Base-by-base conservation (phyloP, 495 filamentous ascomycete genomes). In the Neurospora sublineolata region DNA sequence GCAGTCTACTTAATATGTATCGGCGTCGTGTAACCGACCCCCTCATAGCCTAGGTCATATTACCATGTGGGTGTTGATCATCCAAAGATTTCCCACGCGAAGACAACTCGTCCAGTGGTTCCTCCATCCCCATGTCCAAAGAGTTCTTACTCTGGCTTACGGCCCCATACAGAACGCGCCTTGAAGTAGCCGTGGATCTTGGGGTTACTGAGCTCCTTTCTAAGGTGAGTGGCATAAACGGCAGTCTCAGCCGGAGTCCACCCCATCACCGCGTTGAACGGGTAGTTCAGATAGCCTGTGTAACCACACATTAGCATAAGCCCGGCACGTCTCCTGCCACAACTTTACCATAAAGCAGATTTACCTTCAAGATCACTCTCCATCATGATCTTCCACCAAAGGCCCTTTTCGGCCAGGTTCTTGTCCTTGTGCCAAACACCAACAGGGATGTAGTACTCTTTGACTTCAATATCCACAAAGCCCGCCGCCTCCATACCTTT, bases 351-450 rank as follows among this genome's bases (percentile, higher is more conserved):
- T 16, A 16, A 58, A 30, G 11, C 20, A 30, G 20, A 27, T 2
- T 85, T 77, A 44, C 81, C 81, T 52, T 81, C 81, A 10, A 75
- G 70, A 37, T 82, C 81, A 40, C 73, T 72, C 20, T 77, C 77
- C 4, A 80, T 68, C 30, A 33, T 33, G 0, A 79, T 69, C 23
- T 78, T 73, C 11, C 70, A 72, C 38, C 74, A 82, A n/a, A 76
- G 74, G 2, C 87, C 87, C 38, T 88, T 79, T 73, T 86, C 81
- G 74, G 83, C 87, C 60, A 83, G 46, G 58, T 81, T 80, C 20
- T 77, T 77, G 30, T 70, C 85, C 12, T 74, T 76, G 2, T 84
- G 71, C 71, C 71, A 72, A 11, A 14, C 11, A 18, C 68, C 68
- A 10, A 72, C 9, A 4, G 76, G 41, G 9, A 76, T 69, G 73